These are phyloP conservation scores for Megacollybia platyphylla DNA, from an alignment of 1,284 basidiomycete genomes.

Conservation along the genomic window DNA sequence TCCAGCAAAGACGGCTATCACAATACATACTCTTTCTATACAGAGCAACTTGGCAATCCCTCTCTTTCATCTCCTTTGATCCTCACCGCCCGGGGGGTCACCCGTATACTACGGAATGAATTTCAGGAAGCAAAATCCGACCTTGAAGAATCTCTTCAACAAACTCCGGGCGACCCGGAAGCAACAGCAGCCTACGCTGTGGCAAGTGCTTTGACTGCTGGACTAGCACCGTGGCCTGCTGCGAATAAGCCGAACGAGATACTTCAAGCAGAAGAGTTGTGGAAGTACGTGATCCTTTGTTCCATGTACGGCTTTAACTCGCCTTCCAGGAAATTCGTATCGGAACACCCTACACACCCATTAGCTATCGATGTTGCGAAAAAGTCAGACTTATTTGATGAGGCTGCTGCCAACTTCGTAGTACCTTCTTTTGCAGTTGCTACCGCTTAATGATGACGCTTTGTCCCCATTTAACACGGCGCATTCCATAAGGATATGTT, in stretches of 20 bases:
- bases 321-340: conserved; percentile 37
- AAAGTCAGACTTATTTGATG: conserved; percentile 62
- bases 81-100: conserved; percentile 74
- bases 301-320: conserved; percentile 5
- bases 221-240: conserved; percentile 11
- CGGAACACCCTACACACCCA: conserved; percentile 54
- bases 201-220: conserved; percentile 46
- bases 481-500: too few relatives aligned
- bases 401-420: conserved; percentile 51
- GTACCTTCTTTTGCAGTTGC: conserved; percentile 34
- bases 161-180: conserved; percentile 47
- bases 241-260: conserved; percentile 18
- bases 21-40: conserved; percentile 75
- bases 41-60: conserved; percentile 83
- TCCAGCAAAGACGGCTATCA: conserved; percentile 69
- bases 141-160: conserved; percentile 63
- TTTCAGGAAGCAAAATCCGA: conserved; percentile 76
- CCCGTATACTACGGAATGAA: conserved; percentile 74
- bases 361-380: conserved; percentile 48
- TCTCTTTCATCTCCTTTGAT: conserved; percentile 65
- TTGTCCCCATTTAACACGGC: background rate
- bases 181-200: conserved; percentile 61
- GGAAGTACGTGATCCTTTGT: conserved; percentile 36
- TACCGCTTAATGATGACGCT: conserved; percentile 12
- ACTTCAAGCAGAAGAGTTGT: conserved; percentile 49